Conservation (phyloP, 2,329 filamentous ascomycete species). For the Penicillium sp. region DNA sequence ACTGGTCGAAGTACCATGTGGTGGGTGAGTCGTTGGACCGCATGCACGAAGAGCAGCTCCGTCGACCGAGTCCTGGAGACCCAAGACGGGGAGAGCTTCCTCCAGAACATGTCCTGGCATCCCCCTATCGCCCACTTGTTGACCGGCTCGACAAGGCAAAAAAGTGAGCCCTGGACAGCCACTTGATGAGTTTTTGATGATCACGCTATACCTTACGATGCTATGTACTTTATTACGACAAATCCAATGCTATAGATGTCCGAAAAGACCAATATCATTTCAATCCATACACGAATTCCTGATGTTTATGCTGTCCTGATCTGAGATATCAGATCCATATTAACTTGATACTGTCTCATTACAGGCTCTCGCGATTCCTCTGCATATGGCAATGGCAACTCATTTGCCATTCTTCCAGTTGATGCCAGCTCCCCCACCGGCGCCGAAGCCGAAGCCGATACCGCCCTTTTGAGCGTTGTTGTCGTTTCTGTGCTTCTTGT, state of each 20-base stretch:
- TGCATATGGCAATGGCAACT: not conserved
- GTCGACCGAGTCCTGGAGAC: slow-evolving; percentile 59
- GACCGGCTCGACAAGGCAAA: slow-evolving; percentile 54
- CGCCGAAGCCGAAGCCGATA: slow-evolving; percentile 3
- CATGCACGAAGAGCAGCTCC: slow-evolving; percentile 78
- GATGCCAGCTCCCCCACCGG: slow-evolving; percentile 4
- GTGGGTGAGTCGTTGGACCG: slow-evolving; percentile 82
- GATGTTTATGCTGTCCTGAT: not conserved
- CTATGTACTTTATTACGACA: slow-evolving; percentile 26
- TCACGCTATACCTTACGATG: slow-evolving; percentile 22
- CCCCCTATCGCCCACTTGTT: slow-evolving; percentile 63
- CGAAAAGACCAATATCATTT: slow-evolving; percentile 6
- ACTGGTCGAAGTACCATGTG: slow-evolving; percentile 94
- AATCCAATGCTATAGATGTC: slow-evolving; percentile 5
- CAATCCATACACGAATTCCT: not conserved
- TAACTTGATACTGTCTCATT: not conserved
- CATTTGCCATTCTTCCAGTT: not conserved
- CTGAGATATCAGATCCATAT: not conserved
- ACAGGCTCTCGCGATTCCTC: not conserved
- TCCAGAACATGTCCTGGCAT: slow-evolving; percentile 58
- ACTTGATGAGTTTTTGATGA: slow-evolving; percentile 14
- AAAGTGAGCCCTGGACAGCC: slow-evolving; percentile 24
- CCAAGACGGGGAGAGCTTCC: slow-evolving; percentile 40
- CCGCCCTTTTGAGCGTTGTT: not conserved
- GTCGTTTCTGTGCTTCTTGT: not conserved